Base-by-base conservation (phyloP, 495 filamentous ascomycete species). In the Massariosphaeria phaeospora region DNA sequence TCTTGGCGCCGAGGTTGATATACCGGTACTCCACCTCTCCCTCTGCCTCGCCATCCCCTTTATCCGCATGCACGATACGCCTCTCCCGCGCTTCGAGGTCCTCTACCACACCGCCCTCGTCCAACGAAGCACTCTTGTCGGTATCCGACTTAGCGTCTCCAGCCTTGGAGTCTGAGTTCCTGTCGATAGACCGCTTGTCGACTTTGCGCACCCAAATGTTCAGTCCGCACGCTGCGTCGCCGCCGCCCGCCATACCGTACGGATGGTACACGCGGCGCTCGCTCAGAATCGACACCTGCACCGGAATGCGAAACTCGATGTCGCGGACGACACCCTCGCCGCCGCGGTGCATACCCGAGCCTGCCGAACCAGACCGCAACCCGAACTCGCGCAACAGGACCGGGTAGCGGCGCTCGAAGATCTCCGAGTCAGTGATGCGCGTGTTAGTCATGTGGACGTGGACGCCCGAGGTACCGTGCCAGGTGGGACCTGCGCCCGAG, bases 401-500 rank as follows among this genome's bases (percentile, higher is more conserved):
- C 0, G 93, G 93, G 63, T 98, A 98, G 13, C 93, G 79, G 1
- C 91, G 79, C 70, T 98, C 93, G 62, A 98, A 91, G n/a, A 96
- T 82, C 61, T 98, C 93, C 0, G 88, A 78, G 71, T 98, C 93
- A 1, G 93, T 98, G 66, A 97, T 97, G 1, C 93, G 82, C 4
- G 93, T 98, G 69, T 98, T 98, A n/a, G 93, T 98, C 91, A 97
- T 98, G 70, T 97, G 91, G 18, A 83, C 85, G 66, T 98, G 93
- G 38, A 97, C 88, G 36, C 93, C 93, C 44, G 79, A 84, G 7
- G 89, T 89, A 38, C 93, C 93, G 48, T 88, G 78, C 93, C 93
- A 98, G 30, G 78, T 78, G 0, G 86, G 80, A 0, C 91, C 91
- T 0, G 93, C 93, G 45, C 93, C 93, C 58, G 82, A 86, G 8